Evolutionary conservation across 176 grass and related monocot genomes (phyloP), one percentile per base, ranked within the genome.

Genomic region (Phyllostachys edulis): DNA sequence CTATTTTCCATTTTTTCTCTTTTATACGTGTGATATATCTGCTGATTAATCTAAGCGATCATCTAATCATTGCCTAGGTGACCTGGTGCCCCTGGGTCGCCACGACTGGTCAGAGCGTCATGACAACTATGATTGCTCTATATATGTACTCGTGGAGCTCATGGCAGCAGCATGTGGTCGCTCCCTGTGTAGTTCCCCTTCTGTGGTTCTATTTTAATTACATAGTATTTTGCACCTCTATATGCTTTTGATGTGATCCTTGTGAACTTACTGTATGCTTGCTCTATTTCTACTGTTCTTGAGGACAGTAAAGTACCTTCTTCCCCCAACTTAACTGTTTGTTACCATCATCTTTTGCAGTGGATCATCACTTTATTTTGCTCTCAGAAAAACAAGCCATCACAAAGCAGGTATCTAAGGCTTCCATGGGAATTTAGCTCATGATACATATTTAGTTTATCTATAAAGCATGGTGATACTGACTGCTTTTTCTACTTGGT

Each of bases 331-430:
- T 42, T 79, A 83, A 60, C 36, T 67, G 65, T 75, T 54, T 72
- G 9, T 40, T 77, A 4, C 40, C 46, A 56, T 52, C 49, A 60
- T 78, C 55, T 87, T 85, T 63, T 94, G 69, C 88, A 94, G 93
- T 94, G 87, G 93, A 59, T 88, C 41, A 0, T 86, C 3, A 44
- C 90, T 73, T 90, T 88, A 50, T 67, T 92, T 56, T 54, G 84
- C 42, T 73, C 63, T 83, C 87, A 69, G 49, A 92, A 88, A 86
- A 90, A 86, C 70, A 94, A 84, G 63, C 82, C 72, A 84, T 73
- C 82, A 40, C 90, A 75, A 88, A 88, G 76, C 90, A 94, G 84
- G 92, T 91, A 91, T 24, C 59, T 9, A 34, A 63, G 27, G 0
- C 54, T 80, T 88, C 50, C 44, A 8, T 6, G 7, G 34, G 76